These are phyloP conservation scores for Chaetothyriales sp. DNA, from an alignment of 2,329 filamentous ascomycete genomes.

Conservation along the genomic window DNA sequence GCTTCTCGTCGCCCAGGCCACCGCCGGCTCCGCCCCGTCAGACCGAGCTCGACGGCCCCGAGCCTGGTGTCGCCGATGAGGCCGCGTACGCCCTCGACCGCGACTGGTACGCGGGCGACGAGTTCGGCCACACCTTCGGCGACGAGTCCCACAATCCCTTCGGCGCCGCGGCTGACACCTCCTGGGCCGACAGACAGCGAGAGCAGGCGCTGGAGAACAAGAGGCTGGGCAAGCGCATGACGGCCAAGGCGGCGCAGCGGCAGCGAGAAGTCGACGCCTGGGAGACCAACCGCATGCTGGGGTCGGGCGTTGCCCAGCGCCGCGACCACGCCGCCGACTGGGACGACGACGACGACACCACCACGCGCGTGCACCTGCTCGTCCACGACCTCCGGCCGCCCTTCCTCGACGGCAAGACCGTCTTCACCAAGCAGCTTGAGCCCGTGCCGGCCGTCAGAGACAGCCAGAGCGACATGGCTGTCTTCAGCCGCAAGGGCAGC, in stretches of 20 bases:
- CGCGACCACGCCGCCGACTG: conserved; percentile 71
- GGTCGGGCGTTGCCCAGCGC: conserved; percentile 85
- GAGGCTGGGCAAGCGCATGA: conserved; percentile 59
- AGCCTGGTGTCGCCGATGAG: conserved; percentile 49
- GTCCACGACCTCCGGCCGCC: conserved; percentile 90
- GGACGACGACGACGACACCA: conserved; percentile 76
- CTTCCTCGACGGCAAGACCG: conserved; percentile 83
- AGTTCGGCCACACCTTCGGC: conserved; percentile 71
- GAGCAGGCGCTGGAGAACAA: conserved; percentile 66
- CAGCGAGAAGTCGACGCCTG: conserved; percentile 93
- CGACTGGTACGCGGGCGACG: conserved; percentile 86
- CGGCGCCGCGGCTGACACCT: conserved; percentile 52
- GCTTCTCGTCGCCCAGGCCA: conserved; percentile 18
- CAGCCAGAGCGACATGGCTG: conserved; percentile 95
- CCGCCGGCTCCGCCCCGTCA: conserved; percentile 29
- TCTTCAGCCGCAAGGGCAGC: conserved; percentile 91
- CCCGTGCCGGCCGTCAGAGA: conserved; percentile 87
- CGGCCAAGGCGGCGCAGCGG: conserved; percentile 64
- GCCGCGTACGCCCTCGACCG: conserved; percentile 67
- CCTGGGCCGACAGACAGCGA: conserved; percentile 60
- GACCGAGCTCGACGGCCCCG: conserved; percentile 41
- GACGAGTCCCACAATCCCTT: conserved; percentile 92
- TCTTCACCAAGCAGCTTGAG: conserved; percentile 95
- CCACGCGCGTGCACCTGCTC: conserved; percentile 73
- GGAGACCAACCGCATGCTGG: conserved; percentile 98